Percentiles rank a stretch among this genome's conserved stretches.
phyloP scores from a whole-genome alignment of 2,329 filamentous ascomycete genomes.

The Ophidiomyces ophidiicola region DNA sequence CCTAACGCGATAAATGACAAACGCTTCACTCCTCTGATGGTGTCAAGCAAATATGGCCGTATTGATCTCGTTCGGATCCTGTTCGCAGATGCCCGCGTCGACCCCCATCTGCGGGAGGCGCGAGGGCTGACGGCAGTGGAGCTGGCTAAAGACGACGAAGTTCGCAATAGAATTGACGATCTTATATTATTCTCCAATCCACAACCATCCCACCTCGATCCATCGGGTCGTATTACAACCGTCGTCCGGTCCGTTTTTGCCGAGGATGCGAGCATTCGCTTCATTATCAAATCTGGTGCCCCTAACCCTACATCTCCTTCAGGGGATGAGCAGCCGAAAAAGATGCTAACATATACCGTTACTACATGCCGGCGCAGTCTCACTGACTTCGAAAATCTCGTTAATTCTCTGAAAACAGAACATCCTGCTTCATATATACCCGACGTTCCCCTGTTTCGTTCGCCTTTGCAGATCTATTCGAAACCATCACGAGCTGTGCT shows the following conservation, averaged over 20 bases:
- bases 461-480: constrained; percentile 84
- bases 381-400: constrained; percentile 80
- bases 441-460: constrained; percentile 60
- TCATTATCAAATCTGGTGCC: constrained; percentile 87
- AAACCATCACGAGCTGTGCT: constrained; percentile 79
- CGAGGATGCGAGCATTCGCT: constrained; percentile 83
- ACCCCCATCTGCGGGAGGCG: constrained; percentile 69
- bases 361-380: constrained; percentile 85
- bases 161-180: constrained; percentile 92
- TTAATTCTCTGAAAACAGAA: constrained; percentile 69
- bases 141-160: constrained; percentile 93
- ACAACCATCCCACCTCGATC: constrained; percentile 39
- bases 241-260: constrained; percentile 95
- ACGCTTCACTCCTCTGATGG: constrained; percentile 90
- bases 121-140: constrained; percentile 89
- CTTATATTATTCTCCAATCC: constrained; percentile 68
- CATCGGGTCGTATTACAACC: constrained; percentile 73
- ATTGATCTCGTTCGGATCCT: constrained; percentile 84
- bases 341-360: constrained; percentile 67
- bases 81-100: constrained; percentile 77
- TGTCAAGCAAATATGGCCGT: constrained; percentile 94
- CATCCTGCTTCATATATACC: constrained; percentile 95
- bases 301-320: constrained; percentile 40
- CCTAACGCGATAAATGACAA: constrained; percentile 93
- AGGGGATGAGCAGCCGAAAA: constrained; percentile 40